Percentiles rank a stretch among this genome's conserved stretches.
Evolutionary conservation across 2,329 filamentous ascomycete species (phyloP).

Genomic region (Trichoderma cornu-damae): DNA sequence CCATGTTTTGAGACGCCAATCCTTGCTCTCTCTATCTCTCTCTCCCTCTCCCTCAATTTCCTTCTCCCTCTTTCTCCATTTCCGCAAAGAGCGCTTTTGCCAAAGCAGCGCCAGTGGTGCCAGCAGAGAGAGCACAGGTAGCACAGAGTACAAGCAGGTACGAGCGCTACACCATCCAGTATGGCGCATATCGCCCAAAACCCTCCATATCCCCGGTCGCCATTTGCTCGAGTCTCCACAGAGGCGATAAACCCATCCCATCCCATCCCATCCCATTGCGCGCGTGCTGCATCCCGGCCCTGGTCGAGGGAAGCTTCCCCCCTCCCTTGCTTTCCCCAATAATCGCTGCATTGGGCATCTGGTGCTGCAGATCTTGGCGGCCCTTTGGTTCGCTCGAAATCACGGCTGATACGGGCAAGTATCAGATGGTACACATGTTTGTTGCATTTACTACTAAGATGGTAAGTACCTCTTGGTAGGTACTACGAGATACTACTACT

Average conservation of each 20-base stretch:
- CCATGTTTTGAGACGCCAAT: no score
- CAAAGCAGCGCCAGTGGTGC: not conserved
- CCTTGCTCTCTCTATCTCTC: no score
- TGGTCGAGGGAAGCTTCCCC: not conserved
- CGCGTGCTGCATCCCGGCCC: conserved; percentile 9
- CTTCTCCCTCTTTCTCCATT: no score
- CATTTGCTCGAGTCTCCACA: not conserved
- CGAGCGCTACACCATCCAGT: conserved; percentile 10
- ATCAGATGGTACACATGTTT: no score
- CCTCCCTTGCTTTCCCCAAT: conserved; percentile 12
- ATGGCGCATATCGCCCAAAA: conserved; percentile 5
- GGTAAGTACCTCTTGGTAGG: no score
- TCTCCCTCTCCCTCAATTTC: no score
- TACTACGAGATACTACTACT: no score
- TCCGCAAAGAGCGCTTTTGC: no score
- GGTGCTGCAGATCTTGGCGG: conserved; percentile 13
- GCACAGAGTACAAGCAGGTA: not conserved
- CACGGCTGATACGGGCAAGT: no score
- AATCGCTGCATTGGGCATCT: not conserved
- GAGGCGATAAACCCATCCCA: conserved; percentile 11
- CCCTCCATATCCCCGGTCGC: not conserved
- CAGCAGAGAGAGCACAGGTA: not conserved
- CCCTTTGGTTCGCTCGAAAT: conserved; percentile 6
- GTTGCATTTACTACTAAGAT: no score
- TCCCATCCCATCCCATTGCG: conserved; percentile 11